phyloP scores from a whole-genome alignment of 352 stramenopile species.

The Blastocystis sp. region DNA sequence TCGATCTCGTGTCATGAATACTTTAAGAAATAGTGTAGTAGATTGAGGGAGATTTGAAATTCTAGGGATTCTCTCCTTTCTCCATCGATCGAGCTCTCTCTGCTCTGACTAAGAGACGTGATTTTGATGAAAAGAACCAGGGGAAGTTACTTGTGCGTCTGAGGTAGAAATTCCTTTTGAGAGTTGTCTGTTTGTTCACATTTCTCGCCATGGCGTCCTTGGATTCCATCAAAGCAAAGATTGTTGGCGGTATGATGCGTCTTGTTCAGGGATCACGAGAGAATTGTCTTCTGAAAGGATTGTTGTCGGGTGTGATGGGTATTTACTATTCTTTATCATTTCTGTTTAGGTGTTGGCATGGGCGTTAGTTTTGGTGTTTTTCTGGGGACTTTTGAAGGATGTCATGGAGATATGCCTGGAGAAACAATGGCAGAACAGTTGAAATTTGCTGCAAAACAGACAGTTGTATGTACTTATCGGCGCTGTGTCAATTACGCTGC shows the following conservation, averaged over 20 bases:
- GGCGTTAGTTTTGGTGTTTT: neutral
- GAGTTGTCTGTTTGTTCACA: constrained; percentile 27
- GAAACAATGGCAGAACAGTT: neutral
- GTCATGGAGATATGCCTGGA: neutral
- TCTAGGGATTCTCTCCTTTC: constrained; percentile 50
- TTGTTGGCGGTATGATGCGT: neutral
- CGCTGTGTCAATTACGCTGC: neutral
- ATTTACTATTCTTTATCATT: neutral
- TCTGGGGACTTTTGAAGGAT: neutral
- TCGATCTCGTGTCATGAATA: constrained; percentile 29
- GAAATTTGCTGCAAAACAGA: neutral
- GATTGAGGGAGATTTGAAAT: neutral
- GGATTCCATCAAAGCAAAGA: neutral
- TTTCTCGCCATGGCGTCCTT: neutral
- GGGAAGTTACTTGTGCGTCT: constrained; percentile 38
- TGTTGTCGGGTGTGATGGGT: neutral
- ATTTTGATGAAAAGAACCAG: constrained; percentile 68
- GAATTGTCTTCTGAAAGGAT: neutral
- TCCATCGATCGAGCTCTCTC: constrained; percentile 58
- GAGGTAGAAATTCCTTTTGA: constrained; percentile 22
- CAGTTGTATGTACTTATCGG: neutral
- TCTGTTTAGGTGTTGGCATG: neutral
- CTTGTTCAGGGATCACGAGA: neutral
- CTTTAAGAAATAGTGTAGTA: constrained; percentile 18
- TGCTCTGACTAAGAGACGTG: constrained; percentile 52